phyloP scores from a whole-genome alignment of 345 rosid species.

The Theobroma cacao region DNA sequence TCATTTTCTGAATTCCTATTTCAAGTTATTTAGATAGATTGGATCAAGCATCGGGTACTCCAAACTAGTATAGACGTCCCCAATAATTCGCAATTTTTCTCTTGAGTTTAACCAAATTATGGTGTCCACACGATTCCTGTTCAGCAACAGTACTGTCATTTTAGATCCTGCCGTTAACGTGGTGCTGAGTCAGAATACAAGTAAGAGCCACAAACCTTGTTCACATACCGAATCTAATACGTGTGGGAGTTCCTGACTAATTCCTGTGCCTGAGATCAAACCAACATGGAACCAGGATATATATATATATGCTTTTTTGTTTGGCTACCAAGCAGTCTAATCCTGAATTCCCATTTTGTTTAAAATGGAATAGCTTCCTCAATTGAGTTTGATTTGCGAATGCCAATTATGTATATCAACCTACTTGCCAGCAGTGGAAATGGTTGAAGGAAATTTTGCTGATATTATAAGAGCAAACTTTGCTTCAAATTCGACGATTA shows the following conservation, averaged over 20 bases:
- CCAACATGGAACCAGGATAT: too few relatives aligned
- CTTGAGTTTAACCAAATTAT: background rate
- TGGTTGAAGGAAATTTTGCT: too few relatives aligned
- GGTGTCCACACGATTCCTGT: background rate
- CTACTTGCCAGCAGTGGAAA: background rate
- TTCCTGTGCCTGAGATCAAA: background rate
- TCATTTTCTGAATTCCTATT: background rate
- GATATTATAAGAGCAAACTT: background rate
- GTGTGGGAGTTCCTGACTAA: background rate
- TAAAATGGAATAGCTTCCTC: background rate
- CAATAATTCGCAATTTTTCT: background rate
- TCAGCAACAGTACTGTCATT: background rate
- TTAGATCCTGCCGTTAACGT: background rate
- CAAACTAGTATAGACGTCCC: background rate
- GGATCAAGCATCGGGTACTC: background rate
- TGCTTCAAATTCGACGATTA: background rate
- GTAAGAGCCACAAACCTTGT: background rate
- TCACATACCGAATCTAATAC: background rate
- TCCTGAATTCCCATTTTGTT: background rate
- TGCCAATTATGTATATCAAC: background rate
- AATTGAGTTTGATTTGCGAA: background rate
- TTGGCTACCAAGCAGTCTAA: background rate
- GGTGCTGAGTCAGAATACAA: background rate
- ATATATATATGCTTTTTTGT: background rate
- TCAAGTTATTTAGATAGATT: background rate